These are phyloP conservation scores for Camellia japonica DNA, from an alignment of 148 eudicot genomes.

Conservation along the genomic window DNA sequence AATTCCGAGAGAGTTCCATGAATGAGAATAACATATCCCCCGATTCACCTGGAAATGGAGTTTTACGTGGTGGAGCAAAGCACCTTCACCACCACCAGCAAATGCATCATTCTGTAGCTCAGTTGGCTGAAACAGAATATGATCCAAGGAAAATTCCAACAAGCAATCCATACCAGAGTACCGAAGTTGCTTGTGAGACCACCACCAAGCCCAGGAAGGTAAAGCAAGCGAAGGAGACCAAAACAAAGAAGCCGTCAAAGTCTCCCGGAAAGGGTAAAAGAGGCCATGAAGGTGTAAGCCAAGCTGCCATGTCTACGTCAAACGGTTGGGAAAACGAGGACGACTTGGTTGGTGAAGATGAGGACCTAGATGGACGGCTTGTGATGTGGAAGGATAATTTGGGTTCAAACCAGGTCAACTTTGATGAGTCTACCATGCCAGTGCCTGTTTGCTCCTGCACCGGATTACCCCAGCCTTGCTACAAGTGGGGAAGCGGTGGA, in stretches of 20 bases:
- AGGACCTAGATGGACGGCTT: slow-evolving; percentile 24
- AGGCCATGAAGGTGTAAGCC: slow-evolving; percentile 17
- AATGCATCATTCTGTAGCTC: slow-evolving; percentile 15
- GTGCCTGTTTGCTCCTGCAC: slow-evolving; percentile 49
- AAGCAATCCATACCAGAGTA: not conserved
- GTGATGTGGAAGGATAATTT: slow-evolving; percentile 32
- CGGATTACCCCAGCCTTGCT: slow-evolving; percentile 49
- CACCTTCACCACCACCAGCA: slow-evolving; percentile 24
- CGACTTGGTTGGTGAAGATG: slow-evolving; percentile 19
- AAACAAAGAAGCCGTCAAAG: slow-evolving; percentile 16
- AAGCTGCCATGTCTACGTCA: slow-evolving; percentile 8
- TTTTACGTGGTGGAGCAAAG: slow-evolving; percentile 19
- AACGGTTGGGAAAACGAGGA: slow-evolving; percentile 24
- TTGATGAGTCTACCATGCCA: slow-evolving; percentile 43
- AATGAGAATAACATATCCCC: slow-evolving; percentile 25
- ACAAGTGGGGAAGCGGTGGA: slow-evolving; percentile 52
- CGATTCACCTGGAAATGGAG: slow-evolving; percentile 22
- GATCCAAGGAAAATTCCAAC: slow-evolving; percentile 19
- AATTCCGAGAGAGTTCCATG: slow-evolving; percentile 30
- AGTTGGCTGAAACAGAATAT: slow-evolving; percentile 13
- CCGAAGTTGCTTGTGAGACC: slow-evolving; percentile 17
- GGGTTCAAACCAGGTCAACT: slow-evolving; percentile 36
- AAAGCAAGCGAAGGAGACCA: slow-evolving; percentile 29
- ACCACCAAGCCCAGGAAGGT: slow-evolving; percentile 29
- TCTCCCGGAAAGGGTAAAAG: slow-evolving; percentile 22